Base-by-base conservation (phyloP, 306 rosid species). In the Quillaja saponaria region DNA sequence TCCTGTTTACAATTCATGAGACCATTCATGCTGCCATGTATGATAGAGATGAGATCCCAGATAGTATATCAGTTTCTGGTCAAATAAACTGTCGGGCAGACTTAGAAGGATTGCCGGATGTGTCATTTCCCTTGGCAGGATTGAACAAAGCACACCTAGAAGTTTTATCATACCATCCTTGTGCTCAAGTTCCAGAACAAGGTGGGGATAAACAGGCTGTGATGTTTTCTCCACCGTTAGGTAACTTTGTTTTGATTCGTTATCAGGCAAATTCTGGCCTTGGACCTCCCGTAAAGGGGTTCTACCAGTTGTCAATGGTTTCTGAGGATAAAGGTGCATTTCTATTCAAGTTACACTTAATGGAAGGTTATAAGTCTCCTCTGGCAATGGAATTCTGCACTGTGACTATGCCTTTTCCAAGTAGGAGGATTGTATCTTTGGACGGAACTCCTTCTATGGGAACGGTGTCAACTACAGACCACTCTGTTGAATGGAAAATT, bases 311-410 rank as follows among this genome's bases (percentile, higher is more conserved):
- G 83, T 94, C 97, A 37, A 89, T 94, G 97, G 95, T 94, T 49
- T 94, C 99, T 38, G 97, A 89, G 79, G 97, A 94, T 64, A 83
- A 94, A 74, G 99, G 99, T 50, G 99, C 96, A 46, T 94, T 94
- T 79, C 78, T 94, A 63, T 94, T 94, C 80, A 89, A 89, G 79
- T 68, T 92, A 76, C 65, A 60, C 68, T 64, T 92, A 53, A 84
- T 92, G 96, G 97, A 85, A 83, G 99, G 99, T 72, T 92, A 87
- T 56, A 92, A 73, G 77, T 64, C 96, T 63, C 96, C 98, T 41
- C 73, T 89, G 66, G 58, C 91, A 39, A 92, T 92, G 97, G 97
- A 89, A 60, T 85, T 81, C 53, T 92, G 95, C 73, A 92, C 86
- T 59, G 91, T 89, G 78, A 80, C 77, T 16, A 87, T 89, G 87